Base-by-base conservation (phyloP, 2,329 filamentous ascomycete species). In the Ambrosiella beaveri region DNA sequence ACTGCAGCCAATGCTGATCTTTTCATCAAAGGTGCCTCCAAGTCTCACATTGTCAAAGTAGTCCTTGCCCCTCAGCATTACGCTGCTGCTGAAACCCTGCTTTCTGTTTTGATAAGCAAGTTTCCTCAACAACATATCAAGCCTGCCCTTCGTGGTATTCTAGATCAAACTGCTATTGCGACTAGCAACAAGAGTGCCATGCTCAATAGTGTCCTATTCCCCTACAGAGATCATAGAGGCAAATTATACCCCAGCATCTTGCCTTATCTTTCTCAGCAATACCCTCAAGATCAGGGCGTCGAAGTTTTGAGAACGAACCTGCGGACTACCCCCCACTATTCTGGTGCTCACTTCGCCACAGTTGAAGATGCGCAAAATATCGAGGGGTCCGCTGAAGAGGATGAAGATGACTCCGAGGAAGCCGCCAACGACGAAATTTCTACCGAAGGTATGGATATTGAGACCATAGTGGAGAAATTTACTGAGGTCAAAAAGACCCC, bases 161-260 rank as follows among this genome's bases (percentile, higher is more conserved):
- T 95, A 62, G 88, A 96, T 65, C 85, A 86, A 62, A 87, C 86
- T 2, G 85, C 88, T 17, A 84, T 95, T 58, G 71, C 95, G 19
- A 78, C 75, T 4, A 75, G 77, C 60, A 76, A 84, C 67, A 82
- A 81, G 65, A 74, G 82, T 38, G 84, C 86, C 47, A 86, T 96
- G 78, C 66, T 93, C 9, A 81, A 88, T 5, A 91, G 88, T 67
- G 82, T 94, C 11, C 73, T 96, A 60, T 88, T 93, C 68, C 87
- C 88, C 0, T 80, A 82, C 68, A 71, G 81, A 62, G 74, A 82
- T 65, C 73, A 79, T 65, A 76, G 82, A 66, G 78, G 83, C 47
- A 74, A 80, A 62, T 77, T 80, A 56, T 79, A 82, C 61, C 76
- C 85, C 36, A 93, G 84, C 67, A 84, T 95, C 53, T 70, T 95